Percentiles rank a stretch among this genome's conserved stretches.
These are phyloP conservation scores for Hysterium pulicare DNA, from an alignment of 2,329 filamentous ascomycete genomes.

Conservation along the genomic window DNA sequence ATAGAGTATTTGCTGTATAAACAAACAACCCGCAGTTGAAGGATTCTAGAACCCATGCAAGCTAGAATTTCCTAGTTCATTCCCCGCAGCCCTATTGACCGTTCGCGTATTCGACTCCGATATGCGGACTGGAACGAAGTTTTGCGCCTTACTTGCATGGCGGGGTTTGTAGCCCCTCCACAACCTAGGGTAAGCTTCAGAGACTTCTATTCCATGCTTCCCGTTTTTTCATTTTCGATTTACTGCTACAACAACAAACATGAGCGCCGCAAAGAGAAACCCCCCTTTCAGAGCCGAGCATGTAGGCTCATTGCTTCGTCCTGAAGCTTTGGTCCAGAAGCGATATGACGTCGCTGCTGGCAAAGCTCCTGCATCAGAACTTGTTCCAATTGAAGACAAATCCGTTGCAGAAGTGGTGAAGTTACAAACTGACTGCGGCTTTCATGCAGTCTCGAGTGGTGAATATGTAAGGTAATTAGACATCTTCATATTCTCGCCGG, in stretches of 20 bases:
- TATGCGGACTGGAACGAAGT: too few relatives aligned
- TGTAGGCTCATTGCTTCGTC: conserved; percentile 67
- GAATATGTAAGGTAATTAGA: conserved; percentile 53
- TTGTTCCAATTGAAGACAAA: conserved; percentile 61
- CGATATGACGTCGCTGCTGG: conserved; percentile 52
- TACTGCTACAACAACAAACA: conserved; percentile 26
- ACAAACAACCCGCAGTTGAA: too few relatives aligned
- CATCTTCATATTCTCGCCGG: background rate
- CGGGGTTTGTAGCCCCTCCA: background rate
- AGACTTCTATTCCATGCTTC: background rate
- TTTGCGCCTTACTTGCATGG: too few relatives aligned
- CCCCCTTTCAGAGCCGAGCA: conserved; percentile 71
- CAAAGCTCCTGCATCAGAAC: conserved; percentile 44
- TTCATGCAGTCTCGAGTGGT: conserved; percentile 64
- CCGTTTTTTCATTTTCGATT: background rate
- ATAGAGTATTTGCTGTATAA: too few relatives aligned
- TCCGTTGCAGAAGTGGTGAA: conserved; percentile 64
- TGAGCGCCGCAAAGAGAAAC: conserved; percentile 31
- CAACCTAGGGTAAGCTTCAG: background rate
- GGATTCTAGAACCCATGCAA: too few relatives aligned
- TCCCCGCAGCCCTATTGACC: too few relatives aligned
- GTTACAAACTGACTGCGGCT: conserved; percentile 61
- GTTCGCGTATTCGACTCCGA: too few relatives aligned
- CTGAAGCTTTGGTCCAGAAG: conserved; percentile 58
- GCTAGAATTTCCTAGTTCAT: too few relatives aligned